A percentile compares a stretch with the other conserved stretches of the same genome.
Conservation (phyloP, 306 rosid genomes). For the Nissolia schottii region DNA sequence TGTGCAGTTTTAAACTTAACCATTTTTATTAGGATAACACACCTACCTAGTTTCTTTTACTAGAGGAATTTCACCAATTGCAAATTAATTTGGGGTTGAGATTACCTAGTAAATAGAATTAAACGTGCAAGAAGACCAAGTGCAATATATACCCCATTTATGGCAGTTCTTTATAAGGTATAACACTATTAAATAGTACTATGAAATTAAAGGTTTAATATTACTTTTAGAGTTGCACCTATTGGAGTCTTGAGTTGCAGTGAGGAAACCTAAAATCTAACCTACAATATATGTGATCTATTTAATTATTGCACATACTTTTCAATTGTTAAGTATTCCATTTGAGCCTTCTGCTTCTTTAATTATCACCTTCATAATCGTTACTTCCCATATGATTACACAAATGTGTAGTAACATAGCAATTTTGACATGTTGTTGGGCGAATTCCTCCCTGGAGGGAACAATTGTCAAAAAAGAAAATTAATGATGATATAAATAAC, state of each 20-base stretch:
- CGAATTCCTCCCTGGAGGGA: background rate
- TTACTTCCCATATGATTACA: background rate
- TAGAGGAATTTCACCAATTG: background rate
- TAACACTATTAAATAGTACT: background rate
- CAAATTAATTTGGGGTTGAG: background rate
- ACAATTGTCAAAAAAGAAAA: background rate
- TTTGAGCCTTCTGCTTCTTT: background rate
- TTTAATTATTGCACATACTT: background rate
- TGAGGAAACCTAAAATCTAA: constrained; percentile 10
- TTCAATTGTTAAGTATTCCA: background rate
- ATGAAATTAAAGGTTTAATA: no score
- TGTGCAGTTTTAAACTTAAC: background rate
- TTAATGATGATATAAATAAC: background rate
- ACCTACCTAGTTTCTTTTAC: no score
- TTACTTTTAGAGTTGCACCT: background rate
- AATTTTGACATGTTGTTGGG: background rate
- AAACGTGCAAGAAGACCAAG: no score
- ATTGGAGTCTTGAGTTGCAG: background rate
- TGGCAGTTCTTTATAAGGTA: background rate
- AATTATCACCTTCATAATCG: background rate
- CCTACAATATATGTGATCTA: background rate
- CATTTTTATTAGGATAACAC: background rate
- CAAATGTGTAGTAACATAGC: background rate
- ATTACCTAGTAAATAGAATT: background rate
- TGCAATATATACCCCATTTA: no score